These are phyloP conservation scores for Zygosaccharomyces sapae DNA, from an alignment of 1,139 yeast species.

Conservation along the genomic window DNA sequence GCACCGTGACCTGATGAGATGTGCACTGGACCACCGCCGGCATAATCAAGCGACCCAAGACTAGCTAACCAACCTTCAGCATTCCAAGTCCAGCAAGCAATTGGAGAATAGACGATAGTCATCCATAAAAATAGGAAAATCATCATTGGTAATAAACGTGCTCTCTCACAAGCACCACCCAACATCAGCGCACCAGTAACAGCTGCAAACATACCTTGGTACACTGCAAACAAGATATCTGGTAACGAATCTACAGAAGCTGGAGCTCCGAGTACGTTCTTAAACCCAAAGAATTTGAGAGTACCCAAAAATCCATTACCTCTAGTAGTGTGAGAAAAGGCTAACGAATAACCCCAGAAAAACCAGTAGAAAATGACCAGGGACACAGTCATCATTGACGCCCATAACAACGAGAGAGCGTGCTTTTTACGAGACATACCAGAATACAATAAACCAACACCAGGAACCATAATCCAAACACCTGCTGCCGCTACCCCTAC, in stretches of 20 bases:
- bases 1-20: slow-evolving; percentile 94
- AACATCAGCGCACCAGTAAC: slow-evolving; percentile 89
- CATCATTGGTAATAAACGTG: slow-evolving; percentile 96
- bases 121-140: slow-evolving; percentile 88
- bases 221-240: slow-evolving; percentile 80
- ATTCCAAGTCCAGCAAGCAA: slow-evolving; percentile 98
- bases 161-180: slow-evolving; percentile 97
- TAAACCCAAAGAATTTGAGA: slow-evolving; percentile 72
- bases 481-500: slow-evolving; percentile 68
- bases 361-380: slow-evolving; percentile 90
- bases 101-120: slow-evolving; percentile 93
- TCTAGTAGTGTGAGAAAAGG: slow-evolving; percentile 66
- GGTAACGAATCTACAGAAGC: slow-evolving; percentile 65
- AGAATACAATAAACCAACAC: slow-evolving; percentile 84
- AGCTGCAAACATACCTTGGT: slow-evolving; percentile 95
- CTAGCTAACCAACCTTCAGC: slow-evolving; percentile 79
- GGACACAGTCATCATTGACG: slow-evolving; percentile 84
- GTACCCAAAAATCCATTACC: slow-evolving; percentile 71
- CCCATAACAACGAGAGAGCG: slow-evolving; percentile 86
- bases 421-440: slow-evolving; percentile 91
- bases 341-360: slow-evolving; percentile 92
- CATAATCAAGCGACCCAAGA: slow-evolving; percentile 87
- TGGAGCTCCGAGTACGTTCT: slow-evolving; percentile 78
- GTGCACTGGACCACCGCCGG: slow-evolving; percentile 99
- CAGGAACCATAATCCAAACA: slow-evolving; percentile 94